A percentile compares a stretch with the other conserved stretches of the same genome.
Conservation (phyloP, 2,329 filamentous ascomycete species). For the Metarhizium robertsii region DNA sequence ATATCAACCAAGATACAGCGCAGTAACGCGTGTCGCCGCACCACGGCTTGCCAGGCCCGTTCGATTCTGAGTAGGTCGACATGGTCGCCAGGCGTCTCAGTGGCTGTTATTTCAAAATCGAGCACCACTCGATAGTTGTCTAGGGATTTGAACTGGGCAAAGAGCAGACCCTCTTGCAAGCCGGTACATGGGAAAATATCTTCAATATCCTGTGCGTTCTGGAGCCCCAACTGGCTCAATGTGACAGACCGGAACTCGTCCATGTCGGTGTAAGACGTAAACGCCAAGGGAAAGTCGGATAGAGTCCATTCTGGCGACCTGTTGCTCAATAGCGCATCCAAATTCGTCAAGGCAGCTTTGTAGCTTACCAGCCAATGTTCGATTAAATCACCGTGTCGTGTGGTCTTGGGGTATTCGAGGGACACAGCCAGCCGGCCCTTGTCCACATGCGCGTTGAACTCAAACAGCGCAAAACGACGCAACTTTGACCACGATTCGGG, state of each 20-base stretch:
- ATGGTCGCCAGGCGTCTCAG: constrained; percentile 6
- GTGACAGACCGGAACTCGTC: constrained; percentile 1
- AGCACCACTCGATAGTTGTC: constrained; percentile 14
- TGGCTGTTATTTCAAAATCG: neutral
- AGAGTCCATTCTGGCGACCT: too few species aligned
- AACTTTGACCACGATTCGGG: neutral
- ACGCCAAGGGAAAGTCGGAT: neutral
- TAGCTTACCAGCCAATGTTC: neutral
- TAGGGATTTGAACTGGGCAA: constrained; percentile 8
- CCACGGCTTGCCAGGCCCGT: constrained; percentile 5
- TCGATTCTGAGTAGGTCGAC: constrained; percentile 4
- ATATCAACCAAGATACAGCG: constrained; percentile 8
- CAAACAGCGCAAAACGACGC: neutral
- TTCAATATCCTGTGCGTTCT: constrained; percentile 9
- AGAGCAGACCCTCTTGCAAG: constrained; percentile 11
- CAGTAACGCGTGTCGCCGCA: constrained; percentile 9
- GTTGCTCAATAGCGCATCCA: neutral
- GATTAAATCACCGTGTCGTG: neutral
- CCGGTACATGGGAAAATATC: constrained; percentile 14
- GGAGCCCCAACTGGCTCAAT: neutral
- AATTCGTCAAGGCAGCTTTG: neutral
- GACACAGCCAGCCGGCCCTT: neutral
- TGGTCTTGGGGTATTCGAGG: neutral
- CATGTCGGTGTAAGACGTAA: neutral
- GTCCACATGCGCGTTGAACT: neutral